phyloP scores from a whole-genome alignment of 2,329 filamentous ascomycete genomes.

The Aspergillus viridinutans region DNA sequence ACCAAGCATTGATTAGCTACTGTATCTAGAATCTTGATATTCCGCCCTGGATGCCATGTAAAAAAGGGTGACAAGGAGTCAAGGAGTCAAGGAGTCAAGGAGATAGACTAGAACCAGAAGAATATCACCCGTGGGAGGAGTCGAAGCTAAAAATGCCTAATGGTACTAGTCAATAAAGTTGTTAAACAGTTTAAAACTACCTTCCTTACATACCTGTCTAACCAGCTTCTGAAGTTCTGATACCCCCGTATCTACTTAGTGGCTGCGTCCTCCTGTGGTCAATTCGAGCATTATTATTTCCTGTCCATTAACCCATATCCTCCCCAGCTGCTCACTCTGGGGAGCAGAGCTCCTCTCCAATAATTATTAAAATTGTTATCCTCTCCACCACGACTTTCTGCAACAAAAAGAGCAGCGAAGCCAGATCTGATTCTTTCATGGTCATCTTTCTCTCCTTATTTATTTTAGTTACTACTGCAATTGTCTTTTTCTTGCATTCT shows the following conservation, averaged over 20 bases:
- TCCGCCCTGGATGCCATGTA: neutral
- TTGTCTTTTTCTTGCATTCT: neutral
- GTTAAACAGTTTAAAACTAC: neutral
- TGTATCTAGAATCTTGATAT: neutral
- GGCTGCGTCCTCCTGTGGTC: neutral
- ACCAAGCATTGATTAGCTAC: neutral
- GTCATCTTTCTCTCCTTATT: constrained; percentile 11
- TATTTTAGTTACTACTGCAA: neutral
- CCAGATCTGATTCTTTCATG: constrained; percentile 12
- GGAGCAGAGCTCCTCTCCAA: neutral
- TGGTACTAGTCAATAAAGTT: neutral
- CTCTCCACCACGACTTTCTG: neutral
- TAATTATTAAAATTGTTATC: too few species aligned
- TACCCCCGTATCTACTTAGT: neutral
- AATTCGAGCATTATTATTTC: neutral
- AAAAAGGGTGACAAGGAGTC: neutral
- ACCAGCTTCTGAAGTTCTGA: neutral
- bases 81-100: neutral
- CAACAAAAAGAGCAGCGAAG: constrained; percentile 3
- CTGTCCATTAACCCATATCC: neutral
- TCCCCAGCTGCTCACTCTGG: neutral
- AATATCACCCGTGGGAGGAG: constrained; percentile 8
- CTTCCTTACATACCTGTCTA: neutral
- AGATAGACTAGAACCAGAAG: constrained; percentile 13
- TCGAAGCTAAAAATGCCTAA: neutral